A percentile compares a stretch with the other conserved stretches of the same genome.
Conservation (phyloP, 352 stramenopile genomes). For the Phytopythium ostracodes region DNA sequence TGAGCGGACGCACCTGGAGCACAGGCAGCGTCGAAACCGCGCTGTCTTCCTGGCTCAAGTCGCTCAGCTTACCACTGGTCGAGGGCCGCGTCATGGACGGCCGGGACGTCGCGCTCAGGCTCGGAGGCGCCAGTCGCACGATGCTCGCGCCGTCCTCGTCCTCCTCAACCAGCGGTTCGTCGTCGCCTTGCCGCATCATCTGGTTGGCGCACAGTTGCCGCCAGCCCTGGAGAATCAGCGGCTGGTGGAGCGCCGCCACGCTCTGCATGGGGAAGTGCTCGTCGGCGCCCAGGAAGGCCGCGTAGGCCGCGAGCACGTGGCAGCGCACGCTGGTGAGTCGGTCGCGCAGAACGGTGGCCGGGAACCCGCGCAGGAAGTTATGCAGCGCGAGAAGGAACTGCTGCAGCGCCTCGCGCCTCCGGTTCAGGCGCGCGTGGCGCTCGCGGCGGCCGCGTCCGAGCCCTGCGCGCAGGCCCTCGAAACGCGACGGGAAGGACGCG, state of each 20-base stretch:
- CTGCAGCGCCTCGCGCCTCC: slow-evolving; percentile 32
- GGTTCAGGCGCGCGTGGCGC: slow-evolving; percentile 10
- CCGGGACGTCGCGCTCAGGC: slow-evolving; percentile 4
- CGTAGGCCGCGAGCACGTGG: slow-evolving; percentile 41
- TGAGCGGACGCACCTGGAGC: slow-evolving; percentile 54
- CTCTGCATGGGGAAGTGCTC: slow-evolving; percentile 38
- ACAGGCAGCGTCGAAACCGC: slow-evolving; percentile 24
- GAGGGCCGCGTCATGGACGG: slow-evolving; percentile 5
- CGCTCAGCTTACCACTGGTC: not conserved
- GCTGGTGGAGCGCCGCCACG: slow-evolving; percentile 29
- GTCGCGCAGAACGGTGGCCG: slow-evolving; percentile 21
- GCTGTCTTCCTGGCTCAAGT: slow-evolving; percentile 3
- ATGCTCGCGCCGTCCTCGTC: slow-evolving; percentile 14
- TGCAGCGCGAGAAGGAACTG: slow-evolving; percentile 40
- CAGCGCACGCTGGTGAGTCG: slow-evolving; percentile 39
- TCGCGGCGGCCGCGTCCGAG: not conserved
- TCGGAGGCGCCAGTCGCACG: slow-evolving; percentile 13
- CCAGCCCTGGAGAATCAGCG: slow-evolving; percentile 45
- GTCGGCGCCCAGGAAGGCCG: slow-evolving; percentile 38
- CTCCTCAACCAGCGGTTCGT: slow-evolving; percentile 12
- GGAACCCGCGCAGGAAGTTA: slow-evolving; percentile 36
- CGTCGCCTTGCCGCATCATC: slow-evolving; percentile 36
- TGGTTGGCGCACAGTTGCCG: slow-evolving; percentile 46
- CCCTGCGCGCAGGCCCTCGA: slow-evolving; percentile 11
- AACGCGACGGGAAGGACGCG: not conserved